A percentile compares a stretch with the other conserved stretches of the same genome.
Conservation (phyloP, 495 filamentous ascomycete species). For the Penicillium chermesinum region DNA sequence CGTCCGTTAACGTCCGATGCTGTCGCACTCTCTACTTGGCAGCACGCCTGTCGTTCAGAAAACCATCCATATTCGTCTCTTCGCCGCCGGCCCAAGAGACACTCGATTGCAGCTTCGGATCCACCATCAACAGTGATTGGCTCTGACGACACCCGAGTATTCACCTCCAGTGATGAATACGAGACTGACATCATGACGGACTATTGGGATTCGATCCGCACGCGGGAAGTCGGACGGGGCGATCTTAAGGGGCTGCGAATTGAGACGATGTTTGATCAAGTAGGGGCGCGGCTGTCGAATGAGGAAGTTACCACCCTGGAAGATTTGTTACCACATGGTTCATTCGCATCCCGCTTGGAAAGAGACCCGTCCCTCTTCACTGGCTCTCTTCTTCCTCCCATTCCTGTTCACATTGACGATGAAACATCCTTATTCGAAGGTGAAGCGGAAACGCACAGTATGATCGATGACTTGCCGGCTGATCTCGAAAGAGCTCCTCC, state of each 20-base stretch:
- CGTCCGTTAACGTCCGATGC: slow-evolving; percentile 30
- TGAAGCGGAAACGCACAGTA: slow-evolving; percentile 28
- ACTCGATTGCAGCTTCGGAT: slow-evolving; percentile 56
- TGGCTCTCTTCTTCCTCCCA: slow-evolving; percentile 52
- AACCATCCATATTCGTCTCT: slow-evolving; percentile 22
- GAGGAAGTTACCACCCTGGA: slow-evolving; percentile 56
- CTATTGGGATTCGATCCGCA: slow-evolving; percentile 88
- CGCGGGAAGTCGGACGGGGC: slow-evolving; percentile 63
- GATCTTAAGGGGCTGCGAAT: slow-evolving; percentile 55
- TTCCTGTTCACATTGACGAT: slow-evolving; percentile 8
- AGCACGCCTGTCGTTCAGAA: slow-evolving; percentile 14
- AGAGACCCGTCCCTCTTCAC: slow-evolving; percentile 23
- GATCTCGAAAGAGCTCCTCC: slow-evolving; percentile 11
- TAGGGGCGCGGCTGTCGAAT: slow-evolving; percentile 51
- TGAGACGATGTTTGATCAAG: slow-evolving; percentile 85
- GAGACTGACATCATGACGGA: slow-evolving; percentile 85
- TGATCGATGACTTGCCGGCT: slow-evolving; percentile 31
- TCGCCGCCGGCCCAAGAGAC: slow-evolving; percentile 37
- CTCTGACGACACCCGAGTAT: slow-evolving; percentile 76
- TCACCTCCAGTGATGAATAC: slow-evolving; percentile 75
- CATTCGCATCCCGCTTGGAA: slow-evolving; percentile 31
- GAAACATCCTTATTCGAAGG: slow-evolving; percentile 23
- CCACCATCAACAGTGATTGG: slow-evolving; percentile 75
- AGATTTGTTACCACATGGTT: slow-evolving; percentile 40
- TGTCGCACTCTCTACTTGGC: slow-evolving; percentile 23